Conservation (phyloP, 441 rosid species). For the Omphalea diandra region DNA sequence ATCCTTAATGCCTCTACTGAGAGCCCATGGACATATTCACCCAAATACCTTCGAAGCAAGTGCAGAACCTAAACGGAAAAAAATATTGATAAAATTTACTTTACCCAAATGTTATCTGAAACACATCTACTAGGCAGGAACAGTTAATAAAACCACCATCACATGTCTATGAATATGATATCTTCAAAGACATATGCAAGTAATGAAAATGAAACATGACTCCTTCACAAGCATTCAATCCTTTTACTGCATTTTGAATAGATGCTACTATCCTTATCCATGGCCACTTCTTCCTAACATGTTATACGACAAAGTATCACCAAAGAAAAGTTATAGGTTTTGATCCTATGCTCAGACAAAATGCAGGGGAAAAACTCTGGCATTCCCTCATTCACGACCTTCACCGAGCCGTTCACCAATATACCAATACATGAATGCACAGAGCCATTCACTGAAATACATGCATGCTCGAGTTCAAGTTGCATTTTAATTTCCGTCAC, state of each 20-base stretch:
- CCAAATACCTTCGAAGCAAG: constrained; percentile 95
- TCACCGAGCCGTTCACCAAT: background rate
- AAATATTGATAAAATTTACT: constrained; percentile 1
- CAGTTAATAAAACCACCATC: constrained; percentile 8
- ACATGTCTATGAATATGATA: background rate
- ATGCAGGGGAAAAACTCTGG: background rate
- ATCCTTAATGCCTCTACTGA: constrained; percentile 90
- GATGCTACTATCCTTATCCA: background rate
- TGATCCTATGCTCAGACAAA: background rate
- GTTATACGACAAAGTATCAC: background rate
- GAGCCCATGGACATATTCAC: constrained; percentile 95
- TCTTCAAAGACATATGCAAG: background rate
- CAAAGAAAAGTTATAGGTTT: background rate
- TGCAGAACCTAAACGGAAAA: constrained; percentile 67
- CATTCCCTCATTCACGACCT: background rate
- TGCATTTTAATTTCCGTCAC: background rate
- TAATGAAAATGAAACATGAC: background rate
- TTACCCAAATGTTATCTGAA: background rate
- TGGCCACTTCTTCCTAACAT: background rate
- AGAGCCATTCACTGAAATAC: background rate
- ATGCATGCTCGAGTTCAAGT: background rate
- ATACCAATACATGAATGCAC: background rate
- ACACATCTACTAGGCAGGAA: background rate
- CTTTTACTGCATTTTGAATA: background rate
- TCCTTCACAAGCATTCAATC: background rate